phyloP scores from a whole-genome alignment of 495 filamentous ascomycete species.

The Parachaetomium inaequale region DNA sequence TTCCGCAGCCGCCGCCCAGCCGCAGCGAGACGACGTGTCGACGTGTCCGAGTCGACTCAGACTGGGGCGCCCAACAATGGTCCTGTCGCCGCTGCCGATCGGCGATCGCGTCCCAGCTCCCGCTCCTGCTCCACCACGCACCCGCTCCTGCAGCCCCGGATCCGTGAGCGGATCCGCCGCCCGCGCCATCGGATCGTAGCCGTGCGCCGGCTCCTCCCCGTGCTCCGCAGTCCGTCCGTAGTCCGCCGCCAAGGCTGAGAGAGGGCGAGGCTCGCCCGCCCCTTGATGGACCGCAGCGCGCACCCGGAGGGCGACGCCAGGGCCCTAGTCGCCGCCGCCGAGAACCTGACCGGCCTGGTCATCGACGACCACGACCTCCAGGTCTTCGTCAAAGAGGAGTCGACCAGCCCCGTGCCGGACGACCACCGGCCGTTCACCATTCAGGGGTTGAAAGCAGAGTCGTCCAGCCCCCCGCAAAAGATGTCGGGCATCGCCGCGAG shows the following conservation, averaged over 20 bases:
- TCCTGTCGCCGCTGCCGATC: slow-evolving; percentile 16
- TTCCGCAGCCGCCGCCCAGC: background rate
- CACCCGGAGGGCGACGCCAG: slow-evolving; percentile 6
- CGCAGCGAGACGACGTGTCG: background rate
- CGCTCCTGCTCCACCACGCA: slow-evolving; percentile 4
- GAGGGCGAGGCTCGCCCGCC: too few relatives aligned
- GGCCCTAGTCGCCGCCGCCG: slow-evolving; percentile 18
- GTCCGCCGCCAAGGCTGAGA: background rate
- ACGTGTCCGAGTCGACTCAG: too few relatives aligned
- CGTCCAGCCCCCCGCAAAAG: background rate
- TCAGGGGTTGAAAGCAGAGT: slow-evolving; percentile 11
- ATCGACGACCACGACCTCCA: slow-evolving; percentile 14
- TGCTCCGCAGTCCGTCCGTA: background rate
- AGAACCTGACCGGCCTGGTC: slow-evolving; percentile 21
- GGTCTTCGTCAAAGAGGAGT: slow-evolving; percentile 22
- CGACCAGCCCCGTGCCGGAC: slow-evolving; percentile 17
- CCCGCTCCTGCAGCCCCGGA: background rate
- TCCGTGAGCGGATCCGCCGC: slow-evolving; percentile 11
- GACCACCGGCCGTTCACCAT: background rate
- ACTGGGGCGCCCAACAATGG: slow-evolving; percentile 11
- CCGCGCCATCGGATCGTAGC: slow-evolving; percentile 5
- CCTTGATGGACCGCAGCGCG: slow-evolving; percentile 5
- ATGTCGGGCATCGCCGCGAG: background rate
- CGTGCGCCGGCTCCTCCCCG: background rate
- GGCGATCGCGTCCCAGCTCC: slow-evolving; percentile 15